Conservation (phyloP, 2,329 filamentous ascomycete genomes). For the Ophiostoma angusticollis region DNA sequence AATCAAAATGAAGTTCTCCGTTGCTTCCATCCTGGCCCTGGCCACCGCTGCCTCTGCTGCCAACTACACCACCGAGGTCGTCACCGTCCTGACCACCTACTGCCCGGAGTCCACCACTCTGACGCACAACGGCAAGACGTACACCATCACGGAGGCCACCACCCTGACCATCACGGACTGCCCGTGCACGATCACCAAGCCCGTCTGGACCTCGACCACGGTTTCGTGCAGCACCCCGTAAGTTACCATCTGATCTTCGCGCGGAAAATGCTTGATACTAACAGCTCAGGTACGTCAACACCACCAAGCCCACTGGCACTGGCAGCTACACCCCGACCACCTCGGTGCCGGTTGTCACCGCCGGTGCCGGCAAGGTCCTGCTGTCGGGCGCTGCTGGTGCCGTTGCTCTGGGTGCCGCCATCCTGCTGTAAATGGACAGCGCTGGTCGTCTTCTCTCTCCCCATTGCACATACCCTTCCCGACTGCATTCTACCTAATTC, state of each 20-base stretch:
- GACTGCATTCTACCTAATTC: no score
- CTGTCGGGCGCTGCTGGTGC: conserved; percentile 47
- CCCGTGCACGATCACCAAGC: conserved; percentile 52
- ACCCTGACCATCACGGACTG: conserved; percentile 53
- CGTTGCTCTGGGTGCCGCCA: conserved; percentile 46
- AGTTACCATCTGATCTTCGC: conserved; percentile 16
- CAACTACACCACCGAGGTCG: conserved; percentile 50
- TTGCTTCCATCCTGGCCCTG: conserved; percentile 39
- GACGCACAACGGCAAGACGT: conserved; percentile 52
- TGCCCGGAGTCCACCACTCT: conserved; percentile 56
- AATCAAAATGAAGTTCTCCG: conserved; percentile 54
- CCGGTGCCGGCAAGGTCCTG: conserved; percentile 44
- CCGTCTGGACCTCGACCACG: conserved; percentile 38
- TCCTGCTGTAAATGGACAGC: conserved; percentile 47
- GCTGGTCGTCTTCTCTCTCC: no score
- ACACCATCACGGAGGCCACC: conserved; percentile 56
- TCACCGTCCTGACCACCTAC: conserved; percentile 56
- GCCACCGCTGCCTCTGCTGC: conserved; percentile 31
- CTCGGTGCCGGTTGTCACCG: conserved; percentile 33
- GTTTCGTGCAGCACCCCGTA: conserved; percentile 44
- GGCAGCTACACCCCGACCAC: conserved; percentile 27
- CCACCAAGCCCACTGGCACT: conserved; percentile 22
- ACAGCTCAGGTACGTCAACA: conserved; percentile 26
- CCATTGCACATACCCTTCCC: conserved; percentile 6
- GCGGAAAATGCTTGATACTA: conserved; percentile 9